Evolutionary conservation across 305 asterid species (phyloP), one percentile per base, ranked within the genome.

Genomic region (Nicotiana rustica): DNA sequence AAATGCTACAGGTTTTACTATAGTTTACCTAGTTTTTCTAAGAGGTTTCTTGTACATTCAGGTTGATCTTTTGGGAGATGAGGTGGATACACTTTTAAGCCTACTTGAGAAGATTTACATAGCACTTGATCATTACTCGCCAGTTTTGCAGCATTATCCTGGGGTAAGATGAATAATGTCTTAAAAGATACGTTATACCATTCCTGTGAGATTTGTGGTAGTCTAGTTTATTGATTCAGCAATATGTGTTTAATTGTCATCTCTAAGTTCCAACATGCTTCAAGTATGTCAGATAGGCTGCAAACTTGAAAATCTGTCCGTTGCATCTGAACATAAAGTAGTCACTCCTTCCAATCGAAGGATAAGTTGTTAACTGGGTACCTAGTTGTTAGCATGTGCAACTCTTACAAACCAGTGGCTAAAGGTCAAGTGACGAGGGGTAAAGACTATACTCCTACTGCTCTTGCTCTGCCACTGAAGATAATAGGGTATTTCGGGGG

Each of bases 11-110:
- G 14, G 47, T 1, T 52, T 75, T 52, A 75, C 21, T 25, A 21
- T 0, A 0, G 44, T 52, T 75, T 75, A 49, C 9, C 0, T 25
- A 75, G 80, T 29, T 75, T 1, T 10, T 52, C 56, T 0, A 75
- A 59, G 31, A 64, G 75, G 47, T 29, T 52, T 52, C 5, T 75
- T 75, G 65, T 52, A 60, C 68, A 79, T 86, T 87, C 95, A 96
- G 99, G 99, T 96, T 83, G 99, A 96, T 89, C 96, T 92, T 82
- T 90, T 96, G 89, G 99, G 98, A 56, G 98, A 96, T 86, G 93
- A 96, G 89, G 99, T 96, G 81, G 99, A 96, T 76, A 84, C 87
- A 85, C 93, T 92, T 62, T 83, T 89, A 89, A 82, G 88, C 88
- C 87, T 94, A 80, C 97, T 93, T 38, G 94, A 93, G 79, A 96